These are phyloP conservation scores for Teunomyces panamensis DNA, from an alignment of 805 yeast genomes.

Conservation along the genomic window DNA sequence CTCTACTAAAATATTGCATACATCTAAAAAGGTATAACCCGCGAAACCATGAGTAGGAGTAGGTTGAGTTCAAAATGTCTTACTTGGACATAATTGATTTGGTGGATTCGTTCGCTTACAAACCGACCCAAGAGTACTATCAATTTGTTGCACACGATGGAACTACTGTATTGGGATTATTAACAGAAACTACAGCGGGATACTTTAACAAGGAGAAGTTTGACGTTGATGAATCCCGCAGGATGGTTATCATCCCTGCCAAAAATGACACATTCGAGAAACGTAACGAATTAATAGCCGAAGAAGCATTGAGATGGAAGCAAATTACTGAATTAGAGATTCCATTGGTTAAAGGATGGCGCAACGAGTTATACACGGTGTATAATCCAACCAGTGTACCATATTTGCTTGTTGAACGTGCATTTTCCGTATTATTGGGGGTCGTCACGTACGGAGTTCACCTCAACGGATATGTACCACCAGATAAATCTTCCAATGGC, in stretches of 20 bases:
- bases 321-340: constrained; percentile 21
- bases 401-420: constrained; percentile 74
- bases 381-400: constrained; percentile 54
- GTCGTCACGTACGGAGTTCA: constrained; percentile 90
- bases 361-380: constrained; percentile 77
- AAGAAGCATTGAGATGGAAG: constrained; percentile 43
- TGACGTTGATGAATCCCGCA: constrained; percentile 6
- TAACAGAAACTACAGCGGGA: constrained; percentile 19
- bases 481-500: constrained; percentile 34
- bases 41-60: too few species aligned
- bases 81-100: constrained; percentile 15
- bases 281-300: constrained; percentile 39
- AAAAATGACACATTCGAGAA: constrained; percentile 35
- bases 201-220: constrained; percentile 2
- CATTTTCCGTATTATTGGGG: constrained; percentile 78
- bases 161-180: constrained; percentile 11
- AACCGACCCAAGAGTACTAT: constrained; percentile 14
- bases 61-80: background rate
- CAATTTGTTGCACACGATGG: constrained; percentile 30
- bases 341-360: constrained; percentile 63
- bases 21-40: too few species aligned
- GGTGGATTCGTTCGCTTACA: constrained; percentile 33
- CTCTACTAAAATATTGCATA: too few species aligned
- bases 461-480: constrained; percentile 70
- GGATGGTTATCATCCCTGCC: constrained; percentile 26